A percentile compares a stretch with the other conserved stretches of the same genome.
phyloP scores from a whole-genome alignment of 805 yeast genomes.

The Teunomyces barrocoloradensis region DNA sequence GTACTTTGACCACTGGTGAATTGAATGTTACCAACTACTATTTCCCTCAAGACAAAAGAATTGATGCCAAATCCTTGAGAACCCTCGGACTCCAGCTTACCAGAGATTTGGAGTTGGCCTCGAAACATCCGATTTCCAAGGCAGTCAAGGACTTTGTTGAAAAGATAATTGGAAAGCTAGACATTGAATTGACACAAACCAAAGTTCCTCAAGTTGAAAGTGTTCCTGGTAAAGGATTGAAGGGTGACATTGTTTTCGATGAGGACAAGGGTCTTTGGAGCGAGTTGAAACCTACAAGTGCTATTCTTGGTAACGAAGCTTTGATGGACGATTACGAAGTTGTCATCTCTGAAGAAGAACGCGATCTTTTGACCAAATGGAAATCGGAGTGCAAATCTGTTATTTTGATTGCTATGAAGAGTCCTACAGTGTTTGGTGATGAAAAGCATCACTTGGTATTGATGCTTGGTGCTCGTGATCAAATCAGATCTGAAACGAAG shows the following conservation, averaged over 20 bases:
- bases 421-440: slow-evolving; percentile 24
- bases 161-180: slow-evolving; percentile 27
- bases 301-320: slow-evolving; percentile 59
- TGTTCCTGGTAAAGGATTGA: slow-evolving; percentile 59
- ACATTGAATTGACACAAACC: slow-evolving; percentile 23
- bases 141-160: slow-evolving; percentile 46
- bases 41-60: slow-evolving; percentile 17
- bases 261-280: slow-evolving; percentile 30
- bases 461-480: slow-evolving; percentile 60
- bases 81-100: slow-evolving; percentile 45
- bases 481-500: slow-evolving; percentile 55
- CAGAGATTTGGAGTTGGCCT: slow-evolving; percentile 58
- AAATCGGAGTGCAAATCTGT: slow-evolving; percentile 63
- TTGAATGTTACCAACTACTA: slow-evolving; percentile 53
- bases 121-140: slow-evolving; percentile 66
- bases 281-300: slow-evolving; percentile 31
- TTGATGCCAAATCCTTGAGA: slow-evolving; percentile 12
- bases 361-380: slow-evolving; percentile 48
- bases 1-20: slow-evolving; percentile 70
- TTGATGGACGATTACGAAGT: slow-evolving; percentile 50
- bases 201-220: slow-evolving; percentile 49
- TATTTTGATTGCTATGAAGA: slow-evolving; percentile 49
- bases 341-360: slow-evolving; percentile 31
- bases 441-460: slow-evolving; percentile 38
- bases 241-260: slow-evolving; percentile 37